Conservation (phyloP, 1,284 basidiomycete species). For the Ganoderma meredithae region DNA sequence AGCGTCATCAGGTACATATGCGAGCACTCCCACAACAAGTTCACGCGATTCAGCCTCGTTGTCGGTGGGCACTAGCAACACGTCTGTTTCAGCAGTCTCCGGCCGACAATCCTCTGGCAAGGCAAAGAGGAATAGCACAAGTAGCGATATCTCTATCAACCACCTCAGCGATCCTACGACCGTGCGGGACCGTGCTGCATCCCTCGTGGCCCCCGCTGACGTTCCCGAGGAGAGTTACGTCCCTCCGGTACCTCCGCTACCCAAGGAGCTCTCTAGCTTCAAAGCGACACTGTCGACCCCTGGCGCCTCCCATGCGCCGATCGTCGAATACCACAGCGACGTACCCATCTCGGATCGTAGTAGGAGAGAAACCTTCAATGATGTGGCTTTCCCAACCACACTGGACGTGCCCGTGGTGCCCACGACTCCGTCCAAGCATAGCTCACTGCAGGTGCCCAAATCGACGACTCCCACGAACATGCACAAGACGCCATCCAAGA, state of each 20-base stretch:
- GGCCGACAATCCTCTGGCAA: constrained; percentile 68
- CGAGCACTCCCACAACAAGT: constrained; percentile 75
- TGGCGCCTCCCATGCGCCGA: constrained; percentile 53
- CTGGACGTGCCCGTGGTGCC: constrained; percentile 59
- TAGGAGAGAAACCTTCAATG: constrained; percentile 35
- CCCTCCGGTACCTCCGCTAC: constrained; percentile 95
- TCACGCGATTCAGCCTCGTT: constrained; percentile 86
- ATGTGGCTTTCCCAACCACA: constrained; percentile 44
- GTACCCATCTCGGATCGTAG: constrained; percentile 36
- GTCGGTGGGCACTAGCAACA: constrained; percentile 76
- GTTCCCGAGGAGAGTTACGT: constrained; percentile 68
- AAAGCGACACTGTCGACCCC: constrained; percentile 61
- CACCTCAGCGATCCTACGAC: constrained; percentile 70
- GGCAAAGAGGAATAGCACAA: constrained; percentile 78
- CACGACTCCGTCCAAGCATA: constrained; percentile 40
- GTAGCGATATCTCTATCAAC: constrained; percentile 84
- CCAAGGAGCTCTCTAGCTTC: constrained; percentile 87
- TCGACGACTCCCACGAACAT: constrained; percentile 43
- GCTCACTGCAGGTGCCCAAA: constrained; percentile 42
- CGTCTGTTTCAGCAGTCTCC: constrained; percentile 74
- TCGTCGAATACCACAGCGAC: constrained; percentile 48
- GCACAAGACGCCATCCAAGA: constrained; percentile 84
- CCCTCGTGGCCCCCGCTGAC: constrained; percentile 64
- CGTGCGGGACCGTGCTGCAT: constrained; percentile 72
- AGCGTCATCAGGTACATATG: constrained; percentile 86